Percentiles rank a stretch among this genome's conserved stretches.
Evolutionary conservation across 78 protist species (phyloP).

Genomic region (Speleostelium caveatum): DNA sequence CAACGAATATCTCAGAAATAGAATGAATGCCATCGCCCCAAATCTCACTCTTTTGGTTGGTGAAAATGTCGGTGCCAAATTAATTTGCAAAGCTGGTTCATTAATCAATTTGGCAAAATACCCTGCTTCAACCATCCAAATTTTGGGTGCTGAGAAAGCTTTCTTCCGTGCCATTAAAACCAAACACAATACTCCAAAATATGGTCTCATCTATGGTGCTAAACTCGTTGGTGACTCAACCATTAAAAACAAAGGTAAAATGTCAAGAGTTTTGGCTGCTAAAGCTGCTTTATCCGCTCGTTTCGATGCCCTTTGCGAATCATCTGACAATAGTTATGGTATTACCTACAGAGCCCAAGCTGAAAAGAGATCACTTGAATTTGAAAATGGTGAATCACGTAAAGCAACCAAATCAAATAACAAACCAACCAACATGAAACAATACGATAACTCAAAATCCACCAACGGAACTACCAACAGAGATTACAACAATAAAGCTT

Average conservation of each 20-base stretch:
- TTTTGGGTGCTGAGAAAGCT: constrained; percentile 98
- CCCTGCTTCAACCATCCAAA: constrained; percentile 98
- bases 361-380: constrained; percentile 84
- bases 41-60: constrained; percentile 97
- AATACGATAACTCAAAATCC: constrained; percentile 40
- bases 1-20: constrained; percentile 91
- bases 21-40: constrained; percentile 97
- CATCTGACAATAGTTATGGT: constrained; percentile 84
- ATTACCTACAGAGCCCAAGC: constrained; percentile 81
- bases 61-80: constrained; percentile 97
- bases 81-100: constrained; percentile 97
- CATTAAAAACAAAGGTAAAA: constrained; percentile 97
- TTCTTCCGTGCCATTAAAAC: constrained; percentile 96
- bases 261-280: constrained; percentile 97
- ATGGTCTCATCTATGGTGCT: constrained; percentile 98
- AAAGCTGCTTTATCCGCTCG: constrained; percentile 96
- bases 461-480: background rate
- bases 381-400: constrained; percentile 84
- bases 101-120: constrained; percentile 96
- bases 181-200: constrained; percentile 97
- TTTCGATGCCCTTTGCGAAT: constrained; percentile 98
- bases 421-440: background rate
- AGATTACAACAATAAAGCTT: constrained; percentile 5
- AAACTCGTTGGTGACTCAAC: constrained; percentile 96
- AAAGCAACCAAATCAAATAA: background rate